Percentiles rank a stretch among this genome's conserved stretches.
Conservation (phyloP, 805 yeast species). For the Teunomyces pallodes region DNA sequence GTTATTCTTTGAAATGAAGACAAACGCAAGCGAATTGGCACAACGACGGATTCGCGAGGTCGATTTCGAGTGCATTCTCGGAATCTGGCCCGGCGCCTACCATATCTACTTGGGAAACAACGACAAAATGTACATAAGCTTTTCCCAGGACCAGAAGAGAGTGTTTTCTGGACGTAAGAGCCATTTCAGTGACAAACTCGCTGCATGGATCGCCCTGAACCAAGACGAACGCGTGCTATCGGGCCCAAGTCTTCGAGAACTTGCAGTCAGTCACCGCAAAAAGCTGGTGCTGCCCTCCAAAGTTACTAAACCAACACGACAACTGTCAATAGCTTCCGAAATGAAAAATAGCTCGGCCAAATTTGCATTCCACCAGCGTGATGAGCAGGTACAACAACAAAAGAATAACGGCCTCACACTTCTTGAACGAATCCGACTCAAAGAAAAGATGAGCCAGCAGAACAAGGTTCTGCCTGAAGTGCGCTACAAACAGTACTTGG, state of each 20-base stretch:
- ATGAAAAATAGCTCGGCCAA: conserved; percentile 35
- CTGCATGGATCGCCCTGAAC: conserved; percentile 23
- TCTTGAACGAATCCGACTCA: conserved; percentile 38
- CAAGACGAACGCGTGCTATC: background rate
- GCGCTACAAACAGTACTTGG: conserved; percentile 20
- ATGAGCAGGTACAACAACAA: conserved; percentile 11
- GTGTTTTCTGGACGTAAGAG: conserved; percentile 14
- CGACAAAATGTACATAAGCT: conserved; percentile 7
- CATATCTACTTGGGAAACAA: conserved; percentile 5
- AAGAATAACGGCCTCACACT: conserved; percentile 29
- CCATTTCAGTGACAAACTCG: conserved; percentile 14
- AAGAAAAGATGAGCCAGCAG: conserved; percentile 24
- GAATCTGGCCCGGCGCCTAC: conserved; percentile 16
- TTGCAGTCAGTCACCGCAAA: background rate
- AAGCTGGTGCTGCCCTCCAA: conserved; percentile 3
- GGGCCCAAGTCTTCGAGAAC: background rate
- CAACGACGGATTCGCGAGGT: conserved; percentile 16
- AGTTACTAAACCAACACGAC: conserved; percentile 10
- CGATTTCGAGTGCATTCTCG: conserved; percentile 17
- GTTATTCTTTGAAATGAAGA: conserved; percentile 18
- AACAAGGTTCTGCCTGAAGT: conserved; percentile 16
- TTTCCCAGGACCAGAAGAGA: conserved; percentile 5
- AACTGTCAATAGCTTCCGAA: conserved; percentile 2
- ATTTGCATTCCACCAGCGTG: conserved; percentile 25
- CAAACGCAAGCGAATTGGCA: conserved; percentile 16